Conservation (phyloP, 805 yeast species). For the Ogataea trehaloabstinens region DNA sequence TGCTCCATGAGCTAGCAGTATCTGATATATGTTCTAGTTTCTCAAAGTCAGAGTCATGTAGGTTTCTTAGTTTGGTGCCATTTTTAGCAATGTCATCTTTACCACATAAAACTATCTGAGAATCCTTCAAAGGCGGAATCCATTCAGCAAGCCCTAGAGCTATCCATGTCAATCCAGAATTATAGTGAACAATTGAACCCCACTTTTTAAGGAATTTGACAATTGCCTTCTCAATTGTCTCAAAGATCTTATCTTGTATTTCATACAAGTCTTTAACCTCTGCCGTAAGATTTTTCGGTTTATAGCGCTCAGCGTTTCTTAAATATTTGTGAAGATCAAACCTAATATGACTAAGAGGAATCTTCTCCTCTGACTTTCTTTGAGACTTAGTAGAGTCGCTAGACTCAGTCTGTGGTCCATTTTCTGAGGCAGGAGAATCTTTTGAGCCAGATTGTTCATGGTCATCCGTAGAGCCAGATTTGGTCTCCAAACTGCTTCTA, state of each 20-base stretch:
- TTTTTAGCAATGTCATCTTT: slow-evolving; percentile 42
- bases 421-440: neutral
- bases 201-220: slow-evolving; percentile 67
- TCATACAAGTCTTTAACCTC: slow-evolving; percentile 35
- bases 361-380: slow-evolving; percentile 13
- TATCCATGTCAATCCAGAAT: slow-evolving; percentile 81
- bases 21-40: slow-evolving; percentile 21
- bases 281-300: slow-evolving; percentile 28
- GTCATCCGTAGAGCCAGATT: neutral
- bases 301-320: slow-evolving; percentile 39
- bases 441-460: neutral
- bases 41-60: slow-evolving; percentile 33
- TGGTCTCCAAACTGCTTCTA: neutral
- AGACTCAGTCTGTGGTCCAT: too few species aligned
- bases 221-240: slow-evolving; percentile 58
- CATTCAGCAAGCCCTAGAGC: slow-evolving; percentile 88
- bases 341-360: slow-evolving; percentile 38
- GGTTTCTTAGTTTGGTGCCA: slow-evolving; percentile 35
- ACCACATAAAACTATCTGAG: slow-evolving; percentile 55
- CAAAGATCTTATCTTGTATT: slow-evolving; percentile 52
- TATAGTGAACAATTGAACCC: slow-evolving; percentile 76
- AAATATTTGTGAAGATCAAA: slow-evolving; percentile 64
- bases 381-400: too few species aligned
- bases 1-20: slow-evolving; percentile 10
- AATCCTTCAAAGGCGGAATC: slow-evolving; percentile 64